Evolutionary conservation across 345 rosid genomes (phyloP), one percentile per base, ranked within the genome.

Genomic region (Corymbia maculata): DNA sequence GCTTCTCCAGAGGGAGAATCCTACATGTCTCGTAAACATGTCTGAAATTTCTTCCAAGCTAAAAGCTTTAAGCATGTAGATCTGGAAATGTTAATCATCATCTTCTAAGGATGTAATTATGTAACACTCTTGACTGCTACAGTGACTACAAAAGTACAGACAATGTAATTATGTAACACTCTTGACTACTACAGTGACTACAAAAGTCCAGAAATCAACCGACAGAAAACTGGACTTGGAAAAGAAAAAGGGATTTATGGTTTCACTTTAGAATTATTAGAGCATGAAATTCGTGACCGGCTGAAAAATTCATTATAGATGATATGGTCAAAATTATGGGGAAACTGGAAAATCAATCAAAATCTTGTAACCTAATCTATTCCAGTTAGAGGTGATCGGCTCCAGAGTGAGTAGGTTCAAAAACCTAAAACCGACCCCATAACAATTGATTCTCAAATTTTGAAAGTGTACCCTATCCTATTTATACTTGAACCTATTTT

Each of bases 1-100:
- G 91, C 88, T 94, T 86, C 75, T 93, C 86, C 90, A 91, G 92
- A 89, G 93, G 90, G 93, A 92, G 89, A 90, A 92, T 88, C 95
- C 95, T 44, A 82, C 89, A 57, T 53, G 88, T 70, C 88, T 70
- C 49, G 87, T 90, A 50, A 89, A 87, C 51, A 49, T 91, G 88
- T 61, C 79, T 4, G 90, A 92, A 87, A 88, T 93, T 55, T 90
- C 88, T 70, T 70, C 45, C 24, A 70, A 70, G 80, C 24, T 70
- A 70, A 70, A 70, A 70, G 80, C 45, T 32, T 32, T 32, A 45
- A 16, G 32, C 24, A 75, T 42, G 49, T 75, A 42, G 49, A 42
- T 36, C 26, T 36, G 84, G 22, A 42, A 75, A 19, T 75, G 47
- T 42, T 42, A 22, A 45, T 75, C 49, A 75, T 75, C 49, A 12